Evolutionary conservation across 129 eudicot species (phyloP), one percentile per base, ranked within the genome.

Genomic region (Flaveria trinervia): DNA sequence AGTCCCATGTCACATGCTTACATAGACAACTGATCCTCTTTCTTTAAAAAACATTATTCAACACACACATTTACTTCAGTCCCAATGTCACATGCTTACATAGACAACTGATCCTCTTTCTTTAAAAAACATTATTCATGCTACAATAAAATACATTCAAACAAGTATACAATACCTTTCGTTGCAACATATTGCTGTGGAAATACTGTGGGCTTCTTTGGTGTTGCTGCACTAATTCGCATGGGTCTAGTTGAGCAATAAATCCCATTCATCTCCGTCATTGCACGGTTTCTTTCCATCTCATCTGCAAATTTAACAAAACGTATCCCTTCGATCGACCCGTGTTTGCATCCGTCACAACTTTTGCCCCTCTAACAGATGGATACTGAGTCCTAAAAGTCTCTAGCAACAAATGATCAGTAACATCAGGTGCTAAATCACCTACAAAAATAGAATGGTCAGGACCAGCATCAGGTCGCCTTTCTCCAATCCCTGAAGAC

Each of bases 391-490:
- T 80, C 68, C 97, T 82, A 26, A 95, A 95, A 20, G 96, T 91
- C 81, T 95, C 99, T 82, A 89, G 99, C 85, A 95, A 81, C 61
- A 91, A 52, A 44, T 86, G 84, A 83, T 95, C 99, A 1, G 99
- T 89, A 60, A 95, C 97, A 77, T 95, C 99, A 9, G 97, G 99
- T 14, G 99, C 97, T 70, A 95, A 85, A 80, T 95, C 99, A 43
- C 99, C 99, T 1, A 95, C 99, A 81, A 95, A 95, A 51, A 95
- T 95, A 62, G 99, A 95, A 78, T 91, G 97, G 36, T 95, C 99
- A 0, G 96, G 99, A 5, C 97, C 99, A 3, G 87, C 86, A 80
- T 89, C 97, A 10, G 80, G 80, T 0, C 97, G 93, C 51, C 87
- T 77, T 73, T 94, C 99, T 56, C 97, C 99, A 14, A 92, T 85